Conservation (phyloP, 2,329 filamentous ascomycete genomes). For the Diplodia seriata region DNA sequence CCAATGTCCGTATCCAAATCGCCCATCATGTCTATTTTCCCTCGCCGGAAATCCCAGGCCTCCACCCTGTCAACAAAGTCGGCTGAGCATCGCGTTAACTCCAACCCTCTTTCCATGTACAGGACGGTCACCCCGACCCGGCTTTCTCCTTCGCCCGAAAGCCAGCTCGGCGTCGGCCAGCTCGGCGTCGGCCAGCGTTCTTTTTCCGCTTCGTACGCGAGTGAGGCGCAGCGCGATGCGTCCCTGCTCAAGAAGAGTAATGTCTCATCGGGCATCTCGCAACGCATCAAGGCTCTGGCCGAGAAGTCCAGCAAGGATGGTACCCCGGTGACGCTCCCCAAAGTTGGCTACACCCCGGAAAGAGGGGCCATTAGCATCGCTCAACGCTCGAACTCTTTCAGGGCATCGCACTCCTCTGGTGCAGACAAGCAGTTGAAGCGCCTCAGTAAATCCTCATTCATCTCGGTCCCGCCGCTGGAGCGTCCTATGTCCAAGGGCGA, state of each 20-base stretch:
- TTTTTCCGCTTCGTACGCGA: slow-evolving; percentile 39
- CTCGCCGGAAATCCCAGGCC: slow-evolving; percentile 42
- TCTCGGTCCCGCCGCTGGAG: slow-evolving; percentile 35
- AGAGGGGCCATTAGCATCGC: slow-evolving; percentile 43
- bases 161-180: slow-evolving; percentile 33
- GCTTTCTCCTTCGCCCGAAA: slow-evolving; percentile 44
- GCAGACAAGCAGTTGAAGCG: slow-evolving; percentile 41
- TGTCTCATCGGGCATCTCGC: slow-evolving; percentile 88
- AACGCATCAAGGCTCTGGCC: slow-evolving; percentile 91
- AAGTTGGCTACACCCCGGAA: slow-evolving; percentile 37
- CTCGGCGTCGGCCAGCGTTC: slow-evolving; percentile 33
- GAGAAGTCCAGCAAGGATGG: slow-evolving; percentile 68
- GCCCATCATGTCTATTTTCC: slow-evolving; percentile 73
- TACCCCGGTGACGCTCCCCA: slow-evolving; percentile 32
- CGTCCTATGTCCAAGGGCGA: slow-evolving; percentile 23
- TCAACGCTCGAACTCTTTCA: slow-evolving; percentile 50
- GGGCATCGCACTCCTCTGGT: slow-evolving; percentile 44
- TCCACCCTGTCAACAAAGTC: slow-evolving; percentile 39
- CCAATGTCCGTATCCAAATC: slow-evolving; percentile 81
- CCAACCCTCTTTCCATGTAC: slow-evolving; percentile 30
- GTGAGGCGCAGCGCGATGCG: slow-evolving; percentile 37
- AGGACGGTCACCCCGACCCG: slow-evolving; percentile 37
- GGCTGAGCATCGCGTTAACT: slow-evolving; percentile 40
- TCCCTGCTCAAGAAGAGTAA: slow-evolving; percentile 73
- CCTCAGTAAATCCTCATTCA: slow-evolving; percentile 39